A percentile compares a stretch with the other conserved stretches of the same genome.
phyloP scores from a whole-genome alignment of 2,329 filamentous ascomycete genomes.

The Zymoseptoria tritici region DNA sequence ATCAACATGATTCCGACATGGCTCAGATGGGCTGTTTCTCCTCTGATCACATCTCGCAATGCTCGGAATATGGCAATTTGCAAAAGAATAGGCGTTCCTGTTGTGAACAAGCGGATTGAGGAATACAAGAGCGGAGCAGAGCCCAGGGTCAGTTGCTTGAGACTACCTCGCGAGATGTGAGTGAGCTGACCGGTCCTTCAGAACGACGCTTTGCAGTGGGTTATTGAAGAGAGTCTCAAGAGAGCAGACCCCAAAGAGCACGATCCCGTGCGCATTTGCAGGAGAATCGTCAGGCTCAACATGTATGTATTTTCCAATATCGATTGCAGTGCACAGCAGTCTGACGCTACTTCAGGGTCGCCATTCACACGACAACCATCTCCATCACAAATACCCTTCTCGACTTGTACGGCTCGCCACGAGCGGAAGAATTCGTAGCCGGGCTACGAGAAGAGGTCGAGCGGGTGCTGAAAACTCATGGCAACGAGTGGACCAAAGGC shows the following conservation, averaged over 20 bases:
- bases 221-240: conserved; percentile 11
- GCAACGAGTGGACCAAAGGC: conserved; percentile 16
- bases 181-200: background rate
- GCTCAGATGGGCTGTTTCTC: background rate
- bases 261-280: conserved; percentile 8
- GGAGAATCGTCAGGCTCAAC: conserved; percentile 15
- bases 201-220: conserved; percentile 21
- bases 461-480: conserved; percentile 7
- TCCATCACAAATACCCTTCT: conserved; percentile 18
- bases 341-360: conserved; percentile 7
- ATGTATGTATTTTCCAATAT: conserved; percentile 1
- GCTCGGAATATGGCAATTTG: conserved; percentile 1
- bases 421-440: conserved; percentile 9
- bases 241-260: conserved; percentile 3
- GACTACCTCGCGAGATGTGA: background rate
- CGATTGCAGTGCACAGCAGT: background rate
- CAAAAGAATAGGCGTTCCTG: conserved; percentile 8
- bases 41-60: background rate
- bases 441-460: conserved; percentile 20
- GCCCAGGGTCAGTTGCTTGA: conserved; percentile 3
- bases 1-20: conserved; percentile 11
- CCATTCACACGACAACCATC: conserved; percentile 21
- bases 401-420: conserved; percentile 17
- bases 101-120: conserved; percentile 11
- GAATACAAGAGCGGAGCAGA: conserved; percentile 5